These are phyloP conservation scores for Aspergillus arachidicola DNA, from an alignment of 2,329 filamentous ascomycete genomes.

Conservation along the genomic window DNA sequence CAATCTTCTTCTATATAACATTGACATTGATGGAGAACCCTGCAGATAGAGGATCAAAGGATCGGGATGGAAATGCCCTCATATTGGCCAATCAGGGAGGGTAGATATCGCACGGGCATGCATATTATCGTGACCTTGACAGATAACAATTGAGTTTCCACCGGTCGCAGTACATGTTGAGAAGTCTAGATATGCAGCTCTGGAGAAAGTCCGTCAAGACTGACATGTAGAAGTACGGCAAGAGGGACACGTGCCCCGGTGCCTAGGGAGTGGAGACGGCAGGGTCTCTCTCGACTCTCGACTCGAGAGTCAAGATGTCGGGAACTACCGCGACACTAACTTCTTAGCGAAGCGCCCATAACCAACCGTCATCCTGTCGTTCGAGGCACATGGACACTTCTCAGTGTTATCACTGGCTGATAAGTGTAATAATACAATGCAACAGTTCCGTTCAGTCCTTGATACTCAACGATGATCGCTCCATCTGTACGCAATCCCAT, in stretches of 20 bases:
- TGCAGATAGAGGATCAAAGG: not conserved
- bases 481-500: not conserved
- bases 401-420: not conserved
- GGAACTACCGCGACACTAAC: conserved; percentile 4
- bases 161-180: not conserved
- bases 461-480: not conserved
- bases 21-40: not conserved
- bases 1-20: not conserved
- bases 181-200: not conserved
- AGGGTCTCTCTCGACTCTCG: not conserved
- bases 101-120: not conserved
- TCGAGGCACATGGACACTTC: not conserved
- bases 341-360: not conserved
- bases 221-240: not conserved
- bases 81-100: not conserved
- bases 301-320: not conserved
- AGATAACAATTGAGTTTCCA: not conserved
- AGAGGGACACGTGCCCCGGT: not conserved
- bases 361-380: conserved; percentile 1
- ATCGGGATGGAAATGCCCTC: not conserved
- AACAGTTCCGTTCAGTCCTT: not conserved
- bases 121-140: not conserved
- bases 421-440: not conserved
- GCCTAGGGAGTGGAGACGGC: not conserved
- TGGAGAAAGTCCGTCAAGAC: not conserved